Conservation (phyloP, 2,329 filamentous ascomycete genomes). For the Venturia aucupariae region DNA sequence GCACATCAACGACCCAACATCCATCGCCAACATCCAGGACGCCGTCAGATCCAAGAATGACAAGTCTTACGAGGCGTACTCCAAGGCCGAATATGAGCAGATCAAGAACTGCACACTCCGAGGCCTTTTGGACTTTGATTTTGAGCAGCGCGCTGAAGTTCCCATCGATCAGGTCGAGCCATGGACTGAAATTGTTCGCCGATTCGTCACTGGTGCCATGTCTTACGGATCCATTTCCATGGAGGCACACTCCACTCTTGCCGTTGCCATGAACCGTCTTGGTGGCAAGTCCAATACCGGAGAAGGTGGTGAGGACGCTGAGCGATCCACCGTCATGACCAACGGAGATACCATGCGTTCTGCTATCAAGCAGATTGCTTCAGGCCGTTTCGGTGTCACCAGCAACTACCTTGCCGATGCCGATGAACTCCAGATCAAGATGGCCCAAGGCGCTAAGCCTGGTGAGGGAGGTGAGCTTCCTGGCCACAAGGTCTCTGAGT, state of each 20-base stretch:
- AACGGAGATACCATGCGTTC: constrained; percentile 97
- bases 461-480: constrained; percentile 96
- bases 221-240: constrained; percentile 98
- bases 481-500: constrained; percentile 90
- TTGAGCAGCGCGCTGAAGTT: constrained; percentile 73
- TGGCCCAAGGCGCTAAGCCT: constrained; percentile 96
- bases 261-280: constrained; percentile 92
- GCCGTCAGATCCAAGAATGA: constrained; percentile 95
- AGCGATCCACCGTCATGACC: constrained; percentile 74
- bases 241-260: constrained; percentile 93
- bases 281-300: constrained; percentile 97
- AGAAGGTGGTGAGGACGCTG: constrained; percentile 91
- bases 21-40: constrained; percentile 95
- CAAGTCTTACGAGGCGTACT: constrained; percentile 97
- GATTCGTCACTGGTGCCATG: constrained; percentile 96
- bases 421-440: constrained; percentile 97
- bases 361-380: constrained; percentile 95
- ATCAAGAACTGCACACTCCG: constrained; percentile 95
- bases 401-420: constrained; percentile 90
- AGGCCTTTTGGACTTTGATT: constrained; percentile 91
- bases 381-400: constrained; percentile 91
- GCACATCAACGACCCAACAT: constrained; percentile 88
- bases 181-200: constrained; percentile 94
- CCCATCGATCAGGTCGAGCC: constrained; percentile 96
- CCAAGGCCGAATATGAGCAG: constrained; percentile 83